phyloP scores from a whole-genome alignment of 768 basidiomycete species.

The Guyanaporus albipodus region DNA sequence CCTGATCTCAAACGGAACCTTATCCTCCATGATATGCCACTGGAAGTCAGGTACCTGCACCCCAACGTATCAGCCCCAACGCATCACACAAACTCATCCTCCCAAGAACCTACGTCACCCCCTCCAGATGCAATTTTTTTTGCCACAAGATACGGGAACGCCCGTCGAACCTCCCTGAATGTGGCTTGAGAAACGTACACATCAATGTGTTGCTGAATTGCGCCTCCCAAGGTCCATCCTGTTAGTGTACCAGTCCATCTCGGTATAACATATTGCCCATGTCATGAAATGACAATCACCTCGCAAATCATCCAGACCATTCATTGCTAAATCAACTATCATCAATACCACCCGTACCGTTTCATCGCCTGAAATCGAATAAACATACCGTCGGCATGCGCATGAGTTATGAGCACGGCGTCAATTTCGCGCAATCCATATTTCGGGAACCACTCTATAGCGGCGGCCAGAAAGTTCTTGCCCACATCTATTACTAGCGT shows the following conservation, averaged over 20 bases:
- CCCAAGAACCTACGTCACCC: constrained; percentile 53
- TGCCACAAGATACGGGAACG: constrained; percentile 80
- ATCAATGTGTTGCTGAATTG: constrained; percentile 71
- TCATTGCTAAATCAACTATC: constrained; percentile 55
- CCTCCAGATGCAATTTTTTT: constrained; percentile 77
- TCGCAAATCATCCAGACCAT: constrained; percentile 86
- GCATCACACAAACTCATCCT: not conserved
- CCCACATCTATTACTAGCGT: constrained; percentile 83
- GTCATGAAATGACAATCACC: constrained; percentile 38
- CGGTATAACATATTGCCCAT: not conserved
- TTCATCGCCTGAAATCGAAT: not conserved
- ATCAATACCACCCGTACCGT: constrained; percentile 2
- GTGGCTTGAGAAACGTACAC: constrained; percentile 68
- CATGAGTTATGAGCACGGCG: constrained; percentile 79
- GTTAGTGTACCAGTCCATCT: constrained; percentile 3
- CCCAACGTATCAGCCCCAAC: constrained; percentile 5
- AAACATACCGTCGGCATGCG: constrained; percentile 70
- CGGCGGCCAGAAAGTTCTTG: constrained; percentile 70
- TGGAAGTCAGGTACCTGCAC: constrained; percentile 80
- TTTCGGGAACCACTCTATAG: constrained; percentile 60
- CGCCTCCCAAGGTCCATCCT: constrained; percentile 70
- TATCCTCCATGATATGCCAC: constrained; percentile 78
- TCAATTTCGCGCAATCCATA: constrained; percentile 70
- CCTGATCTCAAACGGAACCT: constrained; percentile 61
- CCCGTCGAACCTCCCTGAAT: constrained; percentile 57